A percentile compares a stretch with the other conserved stretches of the same genome.
Evolutionary conservation across 148 eudicot genomes (phyloP).

Genomic region (Persicaria tinctoria): DNA sequence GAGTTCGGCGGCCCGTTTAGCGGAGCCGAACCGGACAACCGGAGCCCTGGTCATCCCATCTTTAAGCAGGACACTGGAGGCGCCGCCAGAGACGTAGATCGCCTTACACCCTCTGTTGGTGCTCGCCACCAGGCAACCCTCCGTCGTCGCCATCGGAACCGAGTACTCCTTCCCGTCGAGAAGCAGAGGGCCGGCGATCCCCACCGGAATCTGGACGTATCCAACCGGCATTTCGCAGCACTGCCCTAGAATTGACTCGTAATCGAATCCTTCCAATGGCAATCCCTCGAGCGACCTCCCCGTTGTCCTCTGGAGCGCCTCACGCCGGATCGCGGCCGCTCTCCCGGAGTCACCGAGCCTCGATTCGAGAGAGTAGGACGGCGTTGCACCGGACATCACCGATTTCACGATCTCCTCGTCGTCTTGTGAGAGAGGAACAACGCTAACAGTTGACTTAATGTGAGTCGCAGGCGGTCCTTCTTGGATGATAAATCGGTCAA

Average conservation of each 20-base stretch:
- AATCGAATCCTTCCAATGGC: conserved; percentile 29
- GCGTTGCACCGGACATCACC: conserved; percentile 20
- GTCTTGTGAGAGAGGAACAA: not conserved
- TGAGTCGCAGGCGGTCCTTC: not conserved
- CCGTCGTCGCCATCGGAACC: conserved; percentile 42
- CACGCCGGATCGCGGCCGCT: conserved; percentile 27
- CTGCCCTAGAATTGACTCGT: conserved; percentile 34
- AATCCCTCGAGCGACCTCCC: conserved; percentile 27
- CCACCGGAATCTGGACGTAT: conserved; percentile 34
- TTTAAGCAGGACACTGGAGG: conserved; percentile 19
- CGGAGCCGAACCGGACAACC: conserved; percentile 29
- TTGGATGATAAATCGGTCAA: conserved; percentile 10
- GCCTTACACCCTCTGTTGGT: conserved; percentile 40
- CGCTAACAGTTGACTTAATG: not conserved
- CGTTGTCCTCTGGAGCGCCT: conserved; percentile 25
- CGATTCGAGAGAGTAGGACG: conserved; percentile 31
- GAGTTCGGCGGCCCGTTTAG: conserved; percentile 26
- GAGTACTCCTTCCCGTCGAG: conserved; percentile 26
- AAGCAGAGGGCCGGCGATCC: conserved; percentile 36
- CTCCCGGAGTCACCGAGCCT: conserved; percentile 23
- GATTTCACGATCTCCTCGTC: conserved; percentile 22
- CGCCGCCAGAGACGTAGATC: conserved; percentile 26
- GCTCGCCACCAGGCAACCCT: conserved; percentile 36
- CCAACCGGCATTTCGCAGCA: conserved; percentile 43
- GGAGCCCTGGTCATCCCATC: conserved; percentile 42